Conservation (phyloP, 1,284 basidiomycete genomes). For the Sporisorium sorghi region DNA sequence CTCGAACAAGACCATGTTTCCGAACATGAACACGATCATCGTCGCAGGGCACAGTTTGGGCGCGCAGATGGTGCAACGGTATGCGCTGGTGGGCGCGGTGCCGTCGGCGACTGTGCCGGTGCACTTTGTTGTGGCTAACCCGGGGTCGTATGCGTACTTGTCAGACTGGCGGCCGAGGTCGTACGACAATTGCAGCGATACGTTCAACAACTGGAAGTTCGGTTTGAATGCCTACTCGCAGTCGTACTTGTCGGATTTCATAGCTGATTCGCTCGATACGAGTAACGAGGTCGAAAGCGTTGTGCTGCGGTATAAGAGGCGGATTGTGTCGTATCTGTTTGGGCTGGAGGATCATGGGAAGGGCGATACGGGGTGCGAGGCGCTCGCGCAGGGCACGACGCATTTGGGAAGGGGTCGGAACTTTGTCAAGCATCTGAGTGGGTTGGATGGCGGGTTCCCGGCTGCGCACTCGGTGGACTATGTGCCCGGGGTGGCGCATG, state of each 20-base stretch:
- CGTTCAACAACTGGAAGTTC: constrained; percentile 57
- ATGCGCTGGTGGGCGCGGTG: constrained; percentile 50
- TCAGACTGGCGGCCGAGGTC: constrained; percentile 31
- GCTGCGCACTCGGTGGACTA: constrained; percentile 47
- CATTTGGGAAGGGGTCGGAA: constrained; percentile 50
- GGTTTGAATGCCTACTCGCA: constrained; percentile 41
- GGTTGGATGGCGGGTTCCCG: constrained; percentile 39
- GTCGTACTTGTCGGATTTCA: constrained; percentile 50
- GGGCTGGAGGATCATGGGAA: constrained; percentile 43
- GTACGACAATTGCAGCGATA: constrained; percentile 29
- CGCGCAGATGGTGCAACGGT: constrained; percentile 54
- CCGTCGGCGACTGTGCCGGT: constrained; percentile 45
- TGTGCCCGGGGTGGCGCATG: constrained; percentile 39
- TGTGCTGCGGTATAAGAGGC: constrained; percentile 32
- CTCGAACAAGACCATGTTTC: constrained; percentile 43
- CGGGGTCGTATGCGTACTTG: constrained; percentile 53
- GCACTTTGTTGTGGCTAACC: constrained; percentile 59
- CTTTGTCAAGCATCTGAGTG: constrained; percentile 37
- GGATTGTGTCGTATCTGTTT: constrained; percentile 50
- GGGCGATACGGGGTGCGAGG: constrained; percentile 51
- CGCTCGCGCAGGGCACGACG: constrained; percentile 40
- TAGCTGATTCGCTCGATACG: constrained; percentile 41
- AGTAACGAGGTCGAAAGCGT: constrained; percentile 49
- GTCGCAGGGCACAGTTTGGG: constrained; percentile 53
- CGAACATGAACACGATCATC: constrained; percentile 53